Base-by-base conservation (phyloP, 192 early-diverging fungal species). In the Podila horticola region DNA sequence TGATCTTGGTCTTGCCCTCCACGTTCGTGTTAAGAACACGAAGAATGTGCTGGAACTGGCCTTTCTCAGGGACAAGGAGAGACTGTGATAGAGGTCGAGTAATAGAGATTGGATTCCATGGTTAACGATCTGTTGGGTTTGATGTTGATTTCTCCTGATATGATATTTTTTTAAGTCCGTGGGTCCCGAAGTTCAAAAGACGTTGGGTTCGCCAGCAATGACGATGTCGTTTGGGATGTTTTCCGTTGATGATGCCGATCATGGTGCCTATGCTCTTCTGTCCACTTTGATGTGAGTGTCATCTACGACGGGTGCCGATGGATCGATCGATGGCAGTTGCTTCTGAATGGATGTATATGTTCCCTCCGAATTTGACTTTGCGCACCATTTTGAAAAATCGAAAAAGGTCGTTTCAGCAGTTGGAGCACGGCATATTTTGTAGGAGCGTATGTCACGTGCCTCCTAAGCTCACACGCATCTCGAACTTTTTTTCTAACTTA, bases 1-100 rank as follows among this genome's bases (percentile, higher is more conserved):
- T 93, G 85, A 97, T 90, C 89, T 97, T 98, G 75, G 87, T 89
- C 87, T 94, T 93, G 70, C 97, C 97, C 86, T 97, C 93, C 86
- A 98, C 93, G 92, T 98, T 98, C 85, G 97, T 98, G 94, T 98
- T 98, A 84, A 97, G 93, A 68, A 98, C 92, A 97, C 97, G 97
- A 79, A 97, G 86, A 90, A 98, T 98, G 91, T 95, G 93, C 90
- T 95, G 95, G 92, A 98, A 98, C 87, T 93, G 91, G 85, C 90
- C 92, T 92, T 95, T 93, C 83, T 93, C 93, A 67, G 93, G 91
- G 82, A 95, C 94, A 72, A 95, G 93, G 90, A 96, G 93, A 84
- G 95, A 94, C 94, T 91, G 75, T 72, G n/a, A 70, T 59, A 62
- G 22, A 15, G 41, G 58, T 22, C 51, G 15, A 41, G 45, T 51